Evolutionary conservation across 2,329 filamentous ascomycete genomes (phyloP), one percentile per base, ranked within the genome.

Genomic region (Teratosphaeria epicoccoides): DNA sequence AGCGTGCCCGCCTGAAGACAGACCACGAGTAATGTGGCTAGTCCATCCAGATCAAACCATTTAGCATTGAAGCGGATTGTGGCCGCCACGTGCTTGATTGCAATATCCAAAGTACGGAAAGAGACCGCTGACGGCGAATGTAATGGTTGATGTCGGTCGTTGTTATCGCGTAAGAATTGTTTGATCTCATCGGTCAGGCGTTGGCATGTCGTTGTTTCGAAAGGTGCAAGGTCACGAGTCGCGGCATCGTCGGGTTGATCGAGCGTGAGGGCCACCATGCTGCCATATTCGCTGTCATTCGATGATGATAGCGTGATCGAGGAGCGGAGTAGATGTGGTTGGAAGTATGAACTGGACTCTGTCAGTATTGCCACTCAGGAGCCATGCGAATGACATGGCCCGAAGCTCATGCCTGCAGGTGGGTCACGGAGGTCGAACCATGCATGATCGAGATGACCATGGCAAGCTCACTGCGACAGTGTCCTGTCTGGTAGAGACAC

Each of bases 41-140:
- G 55, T 11, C 56, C 55, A 10, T 33, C 47, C 4, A 60, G 61
- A 1, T 59, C 58, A 46, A 67, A 66, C 63, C 64, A 66, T 50
- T 66, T 65, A 23, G 63, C 63, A 49, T 66, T 57, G 47, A 59
- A 62, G 20, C 58, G 58, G 26, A 66, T 59, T 29, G 56, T 55
- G 6, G 56, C 55, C 5, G 60, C 52, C 12, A 59, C 57, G 23
- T 59, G 49, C n/a, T 55, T 57, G 11, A 66, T 58, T 4, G 60
- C 54, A 17, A 43, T 17, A 11, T 59, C 51, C 10, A 63, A 51
- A 4, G 57, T 40, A 6, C 37, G 6, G 51, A 43, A n/a, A 22
- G 47, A 28, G 26, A 46, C 43, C 20, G 50, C 11, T 17, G 50
- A 17, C 45, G 43, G 22, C 33, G n/a, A 11, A 46, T 49, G 14